Evolutionary conservation across 1,284 basidiomycete genomes (phyloP).

Genomic region (Sutorius eximius): DNA sequence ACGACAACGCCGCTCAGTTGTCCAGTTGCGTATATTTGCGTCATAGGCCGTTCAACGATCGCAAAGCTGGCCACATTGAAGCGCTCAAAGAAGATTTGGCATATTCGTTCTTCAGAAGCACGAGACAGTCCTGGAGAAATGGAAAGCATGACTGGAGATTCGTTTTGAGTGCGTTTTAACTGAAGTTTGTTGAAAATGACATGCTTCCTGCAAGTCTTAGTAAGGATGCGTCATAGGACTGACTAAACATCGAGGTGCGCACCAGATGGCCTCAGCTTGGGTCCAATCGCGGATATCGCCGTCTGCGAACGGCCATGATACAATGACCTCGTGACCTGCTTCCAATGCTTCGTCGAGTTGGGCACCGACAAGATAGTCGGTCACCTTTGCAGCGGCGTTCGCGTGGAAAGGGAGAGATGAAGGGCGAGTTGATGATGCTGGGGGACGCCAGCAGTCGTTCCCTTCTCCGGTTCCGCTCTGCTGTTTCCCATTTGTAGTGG

Average conservation of each 20-base stretch:
- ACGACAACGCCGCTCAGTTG: slow-evolving; percentile 79
- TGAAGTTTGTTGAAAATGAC: slow-evolving; percentile 77
- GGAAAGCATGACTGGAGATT: slow-evolving; percentile 81
- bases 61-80: slow-evolving; percentile 90
- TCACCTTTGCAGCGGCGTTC: slow-evolving; percentile 49
- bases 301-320: slow-evolving; percentile 85
- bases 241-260: slow-evolving; percentile 18
- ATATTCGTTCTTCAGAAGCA: slow-evolving; percentile 70
- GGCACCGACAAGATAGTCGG: slow-evolving; percentile 84
- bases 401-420: slow-evolving; percentile 47
- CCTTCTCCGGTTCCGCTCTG: slow-evolving; percentile 19
- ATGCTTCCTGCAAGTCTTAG: slow-evolving; percentile 67
- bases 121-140: slow-evolving; percentile 73
- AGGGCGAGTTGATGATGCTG: slow-evolving; percentile 46
- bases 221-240: slow-evolving; percentile 2
- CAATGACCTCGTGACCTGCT: slow-evolving; percentile 66
- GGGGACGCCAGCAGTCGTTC: slow-evolving; percentile 36
- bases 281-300: slow-evolving; percentile 79
- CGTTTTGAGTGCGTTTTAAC: slow-evolving; percentile 82
- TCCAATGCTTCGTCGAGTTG: slow-evolving; percentile 79
- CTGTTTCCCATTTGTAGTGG: slow-evolving; percentile 30
- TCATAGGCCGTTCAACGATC: slow-evolving; percentile 82
- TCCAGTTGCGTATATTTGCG: slow-evolving; percentile 83
- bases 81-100: slow-evolving; percentile 92
- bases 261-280: slow-evolving; percentile 94